Evolutionary conservation across 345 rosid species (phyloP), one percentile per base, ranked within the genome.

Genomic region (Barbarea vulgaris): DNA sequence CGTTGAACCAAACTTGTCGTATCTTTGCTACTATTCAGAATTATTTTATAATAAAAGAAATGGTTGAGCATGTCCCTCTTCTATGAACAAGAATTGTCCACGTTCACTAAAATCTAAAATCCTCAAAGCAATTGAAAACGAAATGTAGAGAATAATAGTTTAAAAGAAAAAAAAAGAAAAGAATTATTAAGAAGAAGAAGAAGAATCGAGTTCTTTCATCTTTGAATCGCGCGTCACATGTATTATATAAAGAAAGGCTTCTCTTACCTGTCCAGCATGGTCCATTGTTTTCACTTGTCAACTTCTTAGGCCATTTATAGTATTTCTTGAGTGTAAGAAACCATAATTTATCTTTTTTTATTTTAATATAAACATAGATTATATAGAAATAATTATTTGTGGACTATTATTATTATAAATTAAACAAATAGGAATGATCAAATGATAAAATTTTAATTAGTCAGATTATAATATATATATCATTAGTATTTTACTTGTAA

Each of bases 271-370:
- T 60, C 70, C 64, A 51, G 15, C 24, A 65, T 64, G 72, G 72
- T 71, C 77, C 67, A 78, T 58, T 71, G 42, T 65, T 22, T 64
- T 77, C 73, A 71, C 73, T 72, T 72, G 81, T 78, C 81, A 58
- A 72, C 73, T 57, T 72, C 69, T 8, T 11, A 34, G 11, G 41
- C 81, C 69, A 72, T 72, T 72, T 72, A 17, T 71, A 62, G 70
- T 73, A 78, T 76, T 75, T 81, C 60, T 83, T 77, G 87, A 77
- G 88, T 82, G 85, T 79, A 85, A 87, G 89, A 84, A 86, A 84
- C 80, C 76, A 52, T 54, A 22, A 76, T 17, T 69, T 11, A 7
- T 6, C 4, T 2, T 10, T 42, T 64, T 46, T 18, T 27, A 51
- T 28, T 56, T 22, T 48, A 18, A 7, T 18, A 47, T 18, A 8